These are phyloP conservation scores for Hypomyces perniciosus DNA, from an alignment of 2,329 filamentous ascomycete genomes.

Conservation along the genomic window DNA sequence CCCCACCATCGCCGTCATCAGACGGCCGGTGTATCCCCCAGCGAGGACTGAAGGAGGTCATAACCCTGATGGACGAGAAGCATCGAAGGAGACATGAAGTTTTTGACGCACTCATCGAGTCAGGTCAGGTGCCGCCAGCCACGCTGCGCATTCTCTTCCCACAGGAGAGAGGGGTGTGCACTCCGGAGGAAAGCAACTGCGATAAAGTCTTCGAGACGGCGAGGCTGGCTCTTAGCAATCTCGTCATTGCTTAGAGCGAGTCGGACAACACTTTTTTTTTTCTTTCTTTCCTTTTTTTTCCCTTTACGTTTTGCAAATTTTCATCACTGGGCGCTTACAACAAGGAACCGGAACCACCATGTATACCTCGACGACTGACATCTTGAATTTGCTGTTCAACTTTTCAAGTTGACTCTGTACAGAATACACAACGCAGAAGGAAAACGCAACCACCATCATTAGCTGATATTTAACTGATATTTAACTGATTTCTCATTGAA, in stretches of 20 bases:
- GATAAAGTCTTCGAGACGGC: slow-evolving; percentile 49
- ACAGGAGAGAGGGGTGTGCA: slow-evolving; percentile 17
- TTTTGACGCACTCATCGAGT: slow-evolving; percentile 40
- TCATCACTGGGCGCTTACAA: too few relatives aligned
- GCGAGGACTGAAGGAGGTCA: slow-evolving; percentile 49
- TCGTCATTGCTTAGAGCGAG: slow-evolving; percentile 40
- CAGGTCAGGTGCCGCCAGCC: slow-evolving; percentile 27
- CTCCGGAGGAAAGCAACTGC: slow-evolving; percentile 37
- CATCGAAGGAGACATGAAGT: slow-evolving; percentile 42
- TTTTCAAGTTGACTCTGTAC: too few relatives aligned
- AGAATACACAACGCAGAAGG: too few relatives aligned
- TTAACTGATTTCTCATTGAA: too few relatives aligned
- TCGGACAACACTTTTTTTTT: not conserved
- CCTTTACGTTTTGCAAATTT: not conserved
- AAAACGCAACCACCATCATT: too few relatives aligned
- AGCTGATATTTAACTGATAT: too few relatives aligned
- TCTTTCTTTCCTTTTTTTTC: not conserved
- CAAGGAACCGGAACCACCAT: too few relatives aligned
- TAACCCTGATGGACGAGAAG: slow-evolving; percentile 46
- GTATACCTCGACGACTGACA: too few relatives aligned
- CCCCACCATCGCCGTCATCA: not conserved
- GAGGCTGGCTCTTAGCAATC: slow-evolving; percentile 44
- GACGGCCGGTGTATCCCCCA: slow-evolving; percentile 16
- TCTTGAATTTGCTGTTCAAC: too few relatives aligned
- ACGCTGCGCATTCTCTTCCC: slow-evolving; percentile 23